A percentile compares a stretch with the other conserved stretches of the same genome.
Evolutionary conservation across 164 flowering plant genomes (phyloP).

Genomic region (Stephania japonica): DNA sequence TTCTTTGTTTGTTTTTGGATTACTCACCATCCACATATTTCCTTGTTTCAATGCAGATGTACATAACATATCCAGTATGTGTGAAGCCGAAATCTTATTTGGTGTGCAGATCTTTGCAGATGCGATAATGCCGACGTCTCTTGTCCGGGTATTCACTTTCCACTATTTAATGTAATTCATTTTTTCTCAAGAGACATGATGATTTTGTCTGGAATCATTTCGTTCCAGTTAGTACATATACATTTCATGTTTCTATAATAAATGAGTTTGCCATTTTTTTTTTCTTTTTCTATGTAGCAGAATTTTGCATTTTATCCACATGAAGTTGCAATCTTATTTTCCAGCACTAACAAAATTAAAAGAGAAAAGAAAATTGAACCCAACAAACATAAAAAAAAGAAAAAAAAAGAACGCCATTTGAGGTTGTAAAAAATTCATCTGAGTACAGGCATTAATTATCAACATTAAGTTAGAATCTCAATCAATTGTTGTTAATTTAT

Average conservation of each 20-base stretch:
- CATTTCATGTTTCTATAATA: background rate
- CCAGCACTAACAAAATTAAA: no score
- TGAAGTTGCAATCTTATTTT: no score
- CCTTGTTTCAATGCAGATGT: background rate
- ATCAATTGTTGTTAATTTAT: background rate
- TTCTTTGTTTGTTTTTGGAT: no score
- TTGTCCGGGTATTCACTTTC: background rate
- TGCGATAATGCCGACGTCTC: background rate
- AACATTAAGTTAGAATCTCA: background rate
- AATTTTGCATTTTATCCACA: no score
- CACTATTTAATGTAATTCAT: background rate
- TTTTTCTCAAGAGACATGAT: background rate
- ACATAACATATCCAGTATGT: background rate
- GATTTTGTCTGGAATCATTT: constrained; percentile 3
- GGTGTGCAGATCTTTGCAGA: constrained; percentile 1
- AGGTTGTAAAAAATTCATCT: background rate
- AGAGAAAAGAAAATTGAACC: background rate
- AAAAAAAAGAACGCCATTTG: background rate
- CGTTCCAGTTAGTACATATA: background rate
- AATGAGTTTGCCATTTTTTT: background rate
- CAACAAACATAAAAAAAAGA: background rate
- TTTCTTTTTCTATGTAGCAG: no score
- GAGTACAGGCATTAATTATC: background rate
- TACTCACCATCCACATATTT: background rate
- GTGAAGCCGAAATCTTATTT: background rate